phyloP scores from a whole-genome alignment of 495 filamentous ascomycete genomes.

The Penicillium cataractarum region DNA sequence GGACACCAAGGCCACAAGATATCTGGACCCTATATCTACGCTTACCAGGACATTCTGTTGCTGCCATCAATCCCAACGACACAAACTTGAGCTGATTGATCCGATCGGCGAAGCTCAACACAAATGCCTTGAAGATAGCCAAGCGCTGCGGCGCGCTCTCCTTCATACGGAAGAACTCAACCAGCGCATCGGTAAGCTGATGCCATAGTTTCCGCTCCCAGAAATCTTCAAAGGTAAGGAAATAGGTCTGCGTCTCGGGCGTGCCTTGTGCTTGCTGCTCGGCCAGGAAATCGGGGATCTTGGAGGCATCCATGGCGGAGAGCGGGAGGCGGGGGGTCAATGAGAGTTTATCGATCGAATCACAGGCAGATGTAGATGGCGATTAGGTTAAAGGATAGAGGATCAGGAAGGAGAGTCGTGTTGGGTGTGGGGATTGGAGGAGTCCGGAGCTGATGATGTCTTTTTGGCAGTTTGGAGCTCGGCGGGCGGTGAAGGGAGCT shows the following conservation, averaged over 20 bases:
- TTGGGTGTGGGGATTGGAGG: constrained; percentile 18
- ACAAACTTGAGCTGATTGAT: constrained; percentile 99
- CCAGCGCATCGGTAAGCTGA: constrained; percentile 87
- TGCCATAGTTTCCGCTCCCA: constrained; percentile 99
- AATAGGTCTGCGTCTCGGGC: constrained; percentile 81
- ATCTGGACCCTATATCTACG: neutral
- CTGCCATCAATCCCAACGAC: constrained; percentile 80
- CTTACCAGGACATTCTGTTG: constrained; percentile 82
- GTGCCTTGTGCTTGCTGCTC: constrained; percentile 84
- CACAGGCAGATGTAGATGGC: constrained; percentile 12
- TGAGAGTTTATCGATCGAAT: constrained; percentile 2
- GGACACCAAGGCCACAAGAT: neutral
- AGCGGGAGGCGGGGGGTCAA: neutral
- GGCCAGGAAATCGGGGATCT: constrained; percentile 87
- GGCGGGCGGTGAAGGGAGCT: constrained; percentile 26
- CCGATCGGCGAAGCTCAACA: constrained; percentile 94
- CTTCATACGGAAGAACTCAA: constrained; percentile 84
- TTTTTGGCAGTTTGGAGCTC: constrained; percentile 24
- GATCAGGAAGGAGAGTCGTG: constrained; percentile 9
- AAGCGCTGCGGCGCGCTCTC: constrained; percentile 84
- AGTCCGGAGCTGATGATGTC: constrained; percentile 24
- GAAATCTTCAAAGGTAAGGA: constrained; percentile 92
- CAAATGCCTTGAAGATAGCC: constrained; percentile 89
- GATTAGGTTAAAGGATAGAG: constrained; percentile 6
- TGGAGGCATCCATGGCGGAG: constrained; percentile 74